Percentiles rank a stretch among this genome's conserved stretches.
These are phyloP conservation scores for Hemerocallis citrina DNA, from an alignment of 106 monocot genomes.

Conservation along the genomic window DNA sequence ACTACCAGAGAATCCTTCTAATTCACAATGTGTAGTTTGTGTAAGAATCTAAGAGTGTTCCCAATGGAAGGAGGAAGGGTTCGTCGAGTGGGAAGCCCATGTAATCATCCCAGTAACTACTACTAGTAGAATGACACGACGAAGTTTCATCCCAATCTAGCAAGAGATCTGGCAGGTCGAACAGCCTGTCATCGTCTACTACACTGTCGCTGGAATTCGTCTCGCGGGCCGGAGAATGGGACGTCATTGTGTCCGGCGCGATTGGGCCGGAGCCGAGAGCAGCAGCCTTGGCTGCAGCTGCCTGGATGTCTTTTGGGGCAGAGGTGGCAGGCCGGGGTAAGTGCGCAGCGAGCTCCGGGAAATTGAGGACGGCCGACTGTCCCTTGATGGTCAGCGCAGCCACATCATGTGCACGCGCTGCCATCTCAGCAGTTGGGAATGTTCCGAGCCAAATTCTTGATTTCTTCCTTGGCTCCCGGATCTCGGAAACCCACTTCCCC, in stretches of 20 bases:
- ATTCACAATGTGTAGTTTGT: too few relatives aligned
- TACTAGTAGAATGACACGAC: slow-evolving; percentile 17
- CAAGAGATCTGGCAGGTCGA: slow-evolving; percentile 79
- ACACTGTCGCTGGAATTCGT: slow-evolving; percentile 4
- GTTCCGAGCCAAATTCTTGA: slow-evolving; percentile 91
- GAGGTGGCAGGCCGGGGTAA: slow-evolving; percentile 62
- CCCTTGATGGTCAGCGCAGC: slow-evolving; percentile 88
- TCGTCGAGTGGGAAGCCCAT: slow-evolving; percentile 50
- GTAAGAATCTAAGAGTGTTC: slow-evolving; percentile 16
- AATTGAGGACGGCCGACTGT: slow-evolving; percentile 63
- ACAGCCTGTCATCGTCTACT: slow-evolving; percentile 36
- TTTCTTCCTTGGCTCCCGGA: slow-evolving; percentile 85
- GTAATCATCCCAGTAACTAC: slow-evolving; percentile 8
- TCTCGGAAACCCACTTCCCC: slow-evolving; percentile 95
- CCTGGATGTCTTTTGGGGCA: slow-evolving; percentile 82
- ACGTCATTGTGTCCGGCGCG: too few relatives aligned
- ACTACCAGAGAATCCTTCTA: too few relatives aligned
- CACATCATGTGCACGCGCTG: slow-evolving; percentile 88
- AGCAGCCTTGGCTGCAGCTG: slow-evolving; percentile 69
- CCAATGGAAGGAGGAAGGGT: slow-evolving; percentile 53
- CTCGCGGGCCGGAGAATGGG: too few relatives aligned
- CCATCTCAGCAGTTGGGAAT: slow-evolving; percentile 86
- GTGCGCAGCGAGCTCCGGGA: slow-evolving; percentile 58
- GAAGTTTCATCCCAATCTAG: slow-evolving; percentile 28
- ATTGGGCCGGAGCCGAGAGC: too few relatives aligned